phyloP scores from a whole-genome alignment of 148 eudicot genomes.

The Fagopyrum tataricum region DNA sequence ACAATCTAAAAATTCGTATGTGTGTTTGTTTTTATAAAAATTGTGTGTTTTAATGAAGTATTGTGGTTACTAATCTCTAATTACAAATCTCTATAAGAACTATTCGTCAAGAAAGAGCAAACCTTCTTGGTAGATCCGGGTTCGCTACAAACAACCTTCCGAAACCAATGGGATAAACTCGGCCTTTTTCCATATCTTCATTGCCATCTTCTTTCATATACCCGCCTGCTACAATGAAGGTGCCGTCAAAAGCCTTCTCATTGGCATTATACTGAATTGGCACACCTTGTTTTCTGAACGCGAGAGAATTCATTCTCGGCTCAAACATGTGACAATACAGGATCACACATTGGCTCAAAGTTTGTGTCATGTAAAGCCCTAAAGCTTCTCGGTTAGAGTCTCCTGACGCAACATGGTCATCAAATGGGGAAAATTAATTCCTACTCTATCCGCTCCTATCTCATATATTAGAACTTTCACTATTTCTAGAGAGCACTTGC shows the following conservation, averaged over 20 bases:
- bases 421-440: constrained; percentile 43
- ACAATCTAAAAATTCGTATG: too few relatives aligned
- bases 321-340: constrained; percentile 34
- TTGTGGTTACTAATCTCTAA: too few relatives aligned
- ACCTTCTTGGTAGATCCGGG: constrained; percentile 40
- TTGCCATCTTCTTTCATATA: constrained; percentile 34
- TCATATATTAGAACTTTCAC: constrained; percentile 34
- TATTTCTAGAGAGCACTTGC: constrained; percentile 37
- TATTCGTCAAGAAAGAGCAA: too few relatives aligned
- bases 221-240: constrained; percentile 39
- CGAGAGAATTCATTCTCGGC: constrained; percentile 32
- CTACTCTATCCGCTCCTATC: constrained; percentile 44
- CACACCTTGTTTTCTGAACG: constrained; percentile 18
- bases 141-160: constrained; percentile 43
- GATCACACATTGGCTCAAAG: constrained; percentile 23
- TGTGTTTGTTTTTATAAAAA: too few relatives aligned
- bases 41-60: too few relatives aligned
- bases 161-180: constrained; percentile 34
- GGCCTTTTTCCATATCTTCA: constrained; percentile 20
- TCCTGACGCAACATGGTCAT: constrained; percentile 29
- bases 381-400: constrained; percentile 35
- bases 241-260: constrained; percentile 40
- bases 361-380: constrained; percentile 33
- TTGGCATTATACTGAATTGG: constrained; percentile 21
- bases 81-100: too few relatives aligned